Evolutionary conservation across 2,329 filamentous ascomycete genomes (phyloP), one percentile per base, ranked within the genome.

Genomic region (Monosporascus sp.): DNA sequence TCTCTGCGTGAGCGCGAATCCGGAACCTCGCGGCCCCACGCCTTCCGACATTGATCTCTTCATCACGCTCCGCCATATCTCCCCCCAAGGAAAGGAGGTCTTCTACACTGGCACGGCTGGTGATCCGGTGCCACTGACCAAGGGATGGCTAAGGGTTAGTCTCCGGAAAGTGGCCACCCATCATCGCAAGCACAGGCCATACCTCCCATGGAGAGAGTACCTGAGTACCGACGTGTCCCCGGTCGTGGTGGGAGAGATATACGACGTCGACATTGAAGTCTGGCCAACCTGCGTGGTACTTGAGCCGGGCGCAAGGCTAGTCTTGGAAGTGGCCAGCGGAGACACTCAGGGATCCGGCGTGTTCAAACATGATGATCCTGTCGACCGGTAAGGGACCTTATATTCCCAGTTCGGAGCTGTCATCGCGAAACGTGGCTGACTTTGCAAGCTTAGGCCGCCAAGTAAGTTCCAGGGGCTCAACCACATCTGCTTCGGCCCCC

Each of bases 11-110:
- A 25, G 24, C 24, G 24, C 24, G 24, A 6, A 5, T 6, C 24
- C 24, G 70, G 1, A 54, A 54, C 4, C 60, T 85, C 3, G 76
- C 77, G 0, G 88, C 88, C 65, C 72, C 73, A 50, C 83, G 84
- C 0, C 72, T 87, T 0, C 83, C 84, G 0, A 79, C 72, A 0
- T 59, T 86, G 0, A 87, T 84, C 0, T 83, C 84, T 36, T 85
- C 84, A 2, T 80, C 81, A 0, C 83, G 84, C 14, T 84, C 86
- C 54, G 77, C 80, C 0, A 75, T 86, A 0, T 84, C 84, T 0
- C 70, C 86, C 0, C 74, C 77, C 50, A 87, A 86, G 65, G 84
- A 83, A 22, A 87, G 83, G 83, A 75, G 86, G 9, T 76, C 83
- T 1, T 25, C 24, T 25, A 25, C 24, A 25, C 24, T 6, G 24